Evolutionary conservation across 176 grass and related monocot genomes (phyloP), one percentile per base, ranked within the genome.

Genomic region (Tillandsia fasciculata): DNA sequence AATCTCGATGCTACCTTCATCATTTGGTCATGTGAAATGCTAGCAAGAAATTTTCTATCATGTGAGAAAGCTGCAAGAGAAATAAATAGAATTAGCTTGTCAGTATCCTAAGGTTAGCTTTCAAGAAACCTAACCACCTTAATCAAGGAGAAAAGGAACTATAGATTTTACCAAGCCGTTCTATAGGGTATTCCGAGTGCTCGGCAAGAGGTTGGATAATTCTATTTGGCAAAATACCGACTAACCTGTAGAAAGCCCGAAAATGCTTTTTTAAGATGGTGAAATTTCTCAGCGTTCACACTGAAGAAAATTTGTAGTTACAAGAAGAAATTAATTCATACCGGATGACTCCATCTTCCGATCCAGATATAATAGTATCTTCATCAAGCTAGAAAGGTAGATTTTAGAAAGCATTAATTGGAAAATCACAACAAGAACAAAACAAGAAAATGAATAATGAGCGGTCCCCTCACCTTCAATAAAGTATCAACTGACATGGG

Each of bases 121-220:
- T 13, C 53, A 82, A 69, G 26, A 42, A 69, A 49, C 2, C 17
- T 54, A 85, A 59, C 14, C 64, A 69, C 22, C 53, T 33, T 42
- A 14, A 78, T 58, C 23, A 12, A 22, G 57, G 52, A 10, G 52
- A 57, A 71, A 24, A 66, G 63, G 52, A 58, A 61, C 24, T 51
- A 18, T 68, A 11, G 48, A n/a, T 28, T 11, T 71, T 87, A 93
- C 94, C 94, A 27, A 99, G 74, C 53, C 86, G 78, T 61, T 99
- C 94, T 11, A 93, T 87, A 52, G 94, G 89, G 88, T 87, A 93
- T 65, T 99, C 89, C 73, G 94, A 93, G 81, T 99, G 94, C 64
- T 93, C 89, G 2, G 89, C 94, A 67, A 99, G 77, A 76, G 89
- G 94, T 52, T 87, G 89, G 64, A 90, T 87, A 77, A 99, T 92